Percentiles rank a stretch among this genome's conserved stretches.
Evolutionary conservation across 2,329 filamentous ascomycete genomes (phyloP).

Genomic region (Aspergillus chevalieri): DNA sequence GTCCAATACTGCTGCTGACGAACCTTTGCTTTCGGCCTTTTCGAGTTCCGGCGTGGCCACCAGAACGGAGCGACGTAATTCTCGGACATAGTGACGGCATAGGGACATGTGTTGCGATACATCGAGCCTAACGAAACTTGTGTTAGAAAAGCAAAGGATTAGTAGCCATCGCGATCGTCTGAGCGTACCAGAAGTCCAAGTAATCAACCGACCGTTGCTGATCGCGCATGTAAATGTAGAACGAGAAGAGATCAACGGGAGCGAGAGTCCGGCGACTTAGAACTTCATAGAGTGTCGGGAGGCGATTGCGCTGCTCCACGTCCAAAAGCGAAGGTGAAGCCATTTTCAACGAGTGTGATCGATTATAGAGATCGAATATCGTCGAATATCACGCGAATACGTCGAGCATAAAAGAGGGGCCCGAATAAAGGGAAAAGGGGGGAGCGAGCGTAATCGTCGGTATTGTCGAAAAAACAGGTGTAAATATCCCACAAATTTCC

Average conservation of each 20-base stretch:
- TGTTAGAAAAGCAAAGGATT: slow-evolving; percentile 7
- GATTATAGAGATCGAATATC: background rate
- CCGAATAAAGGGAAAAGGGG: slow-evolving; percentile 10
- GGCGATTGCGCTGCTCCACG: slow-evolving; percentile 62
- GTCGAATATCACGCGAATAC: background rate
- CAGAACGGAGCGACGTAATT: slow-evolving; percentile 86
- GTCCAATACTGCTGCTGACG: slow-evolving; percentile 72
- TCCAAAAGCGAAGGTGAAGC: slow-evolving; percentile 27
- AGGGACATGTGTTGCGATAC: slow-evolving; percentile 98
- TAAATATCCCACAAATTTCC: background rate
- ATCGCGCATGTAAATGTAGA: slow-evolving; percentile 99
- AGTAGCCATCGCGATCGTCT: background rate
- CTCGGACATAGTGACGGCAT: slow-evolving; percentile 90
- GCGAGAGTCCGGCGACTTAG: slow-evolving; percentile 88
- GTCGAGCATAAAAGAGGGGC: slow-evolving; percentile 5
- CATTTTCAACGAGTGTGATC: slow-evolving; percentile 16
- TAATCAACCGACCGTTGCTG: slow-evolving; percentile 98
- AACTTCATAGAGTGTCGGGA: slow-evolving; percentile 94
- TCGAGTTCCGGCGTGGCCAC: slow-evolving; percentile 88
- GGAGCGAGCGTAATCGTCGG: slow-evolving; percentile 9
- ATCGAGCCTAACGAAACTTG: slow-evolving; percentile 67
- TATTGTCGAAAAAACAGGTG: background rate
- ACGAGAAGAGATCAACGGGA: slow-evolving; percentile 94
- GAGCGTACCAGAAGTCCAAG: slow-evolving; percentile 84
- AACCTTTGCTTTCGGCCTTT: slow-evolving; percentile 72